phyloP scores from a whole-genome alignment of 2,329 filamentous ascomycete genomes.

The Teratosphaeria zuluensis region DNA sequence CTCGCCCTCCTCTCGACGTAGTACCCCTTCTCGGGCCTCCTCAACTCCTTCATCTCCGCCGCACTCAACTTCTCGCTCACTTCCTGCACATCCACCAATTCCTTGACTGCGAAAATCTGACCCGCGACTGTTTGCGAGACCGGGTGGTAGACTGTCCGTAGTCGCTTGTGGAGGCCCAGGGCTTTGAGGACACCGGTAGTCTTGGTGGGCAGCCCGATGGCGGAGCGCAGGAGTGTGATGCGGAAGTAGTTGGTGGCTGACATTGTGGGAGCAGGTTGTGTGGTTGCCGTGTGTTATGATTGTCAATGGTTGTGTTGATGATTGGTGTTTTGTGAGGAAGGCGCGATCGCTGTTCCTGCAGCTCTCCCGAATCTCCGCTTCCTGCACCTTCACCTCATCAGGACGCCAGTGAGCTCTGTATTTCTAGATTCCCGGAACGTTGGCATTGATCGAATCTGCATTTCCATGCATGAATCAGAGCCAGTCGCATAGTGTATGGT shows the following conservation, averaged over 20 bases:
- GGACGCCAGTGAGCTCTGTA: too few relatives aligned
- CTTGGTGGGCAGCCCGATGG: slow-evolving; percentile 72
- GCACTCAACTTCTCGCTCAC: slow-evolving; percentile 57
- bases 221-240: slow-evolving; percentile 80
- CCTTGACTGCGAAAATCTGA: slow-evolving; percentile 90
- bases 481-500: neutral
- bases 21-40: slow-evolving; percentile 71
- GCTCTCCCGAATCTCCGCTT: neutral
- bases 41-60: slow-evolving; percentile 57
- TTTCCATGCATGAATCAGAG: neutral
- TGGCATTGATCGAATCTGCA: neutral
- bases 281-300: neutral
- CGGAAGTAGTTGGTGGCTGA: slow-evolving; percentile 70
- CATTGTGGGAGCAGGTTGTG: neutral
- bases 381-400: neutral
- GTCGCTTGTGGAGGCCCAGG: slow-evolving; percentile 74
- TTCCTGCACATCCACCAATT: slow-evolving; percentile 74
- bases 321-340: neutral
- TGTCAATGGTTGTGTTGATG: neutral
- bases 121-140: slow-evolving; percentile 73
- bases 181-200: slow-evolving; percentile 72
- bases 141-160: slow-evolving; percentile 81
- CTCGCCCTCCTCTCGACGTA: slow-evolving; percentile 55
- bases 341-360: neutral
- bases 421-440: too few relatives aligned